Evolutionary conservation across 306 rosid genomes (phyloP).

Genomic region (Fragaria vesca): DNA sequence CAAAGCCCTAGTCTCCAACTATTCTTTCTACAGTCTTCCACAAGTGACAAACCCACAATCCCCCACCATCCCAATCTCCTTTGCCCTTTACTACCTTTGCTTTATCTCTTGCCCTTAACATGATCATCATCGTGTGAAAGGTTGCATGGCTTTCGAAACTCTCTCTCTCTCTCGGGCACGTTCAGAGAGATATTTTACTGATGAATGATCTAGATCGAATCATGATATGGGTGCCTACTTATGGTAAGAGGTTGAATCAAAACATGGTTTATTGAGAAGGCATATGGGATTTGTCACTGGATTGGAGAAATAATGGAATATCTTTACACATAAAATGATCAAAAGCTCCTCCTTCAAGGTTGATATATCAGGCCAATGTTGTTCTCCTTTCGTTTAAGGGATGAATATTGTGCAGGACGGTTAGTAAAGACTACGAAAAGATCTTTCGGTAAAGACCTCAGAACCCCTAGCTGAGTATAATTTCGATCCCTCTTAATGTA

Average conservation of each 20-base stretch:
- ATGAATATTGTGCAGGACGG: conserved; percentile 35
- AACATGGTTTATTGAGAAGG: conserved; percentile 11
- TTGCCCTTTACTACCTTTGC: conserved; percentile 22
- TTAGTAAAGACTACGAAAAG: conserved; percentile 41
- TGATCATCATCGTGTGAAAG: conserved; percentile 65
- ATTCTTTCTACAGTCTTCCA: conserved; percentile 29
- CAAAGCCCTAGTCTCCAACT: conserved; percentile 17
- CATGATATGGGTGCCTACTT: conserved; percentile 23
- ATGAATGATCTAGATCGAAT: conserved; percentile 18
- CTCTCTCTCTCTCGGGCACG: conserved; percentile 15
- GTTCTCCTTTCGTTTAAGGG: conserved; percentile 11
- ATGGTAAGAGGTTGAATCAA: conserved; percentile 24
- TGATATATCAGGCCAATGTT: conserved; percentile 15
- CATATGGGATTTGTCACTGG: conserved; percentile 23
- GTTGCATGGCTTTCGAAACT: conserved; percentile 74
- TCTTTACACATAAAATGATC: conserved; percentile 46
- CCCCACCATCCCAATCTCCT: conserved; percentile 20
- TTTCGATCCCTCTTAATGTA: conserved; percentile 13
- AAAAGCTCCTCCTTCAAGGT: conserved; percentile 45
- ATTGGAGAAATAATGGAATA: conserved; percentile 47
- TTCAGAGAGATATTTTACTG: conserved; percentile 22
- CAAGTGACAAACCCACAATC: conserved; percentile 11
- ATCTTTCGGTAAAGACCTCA: conserved; percentile 64
- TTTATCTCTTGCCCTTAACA: conserved; percentile 19
- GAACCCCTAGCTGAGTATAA: not conserved